Conservation (phyloP, 1,284 basidiomycete genomes). For the Boletus austroedulis region DNA sequence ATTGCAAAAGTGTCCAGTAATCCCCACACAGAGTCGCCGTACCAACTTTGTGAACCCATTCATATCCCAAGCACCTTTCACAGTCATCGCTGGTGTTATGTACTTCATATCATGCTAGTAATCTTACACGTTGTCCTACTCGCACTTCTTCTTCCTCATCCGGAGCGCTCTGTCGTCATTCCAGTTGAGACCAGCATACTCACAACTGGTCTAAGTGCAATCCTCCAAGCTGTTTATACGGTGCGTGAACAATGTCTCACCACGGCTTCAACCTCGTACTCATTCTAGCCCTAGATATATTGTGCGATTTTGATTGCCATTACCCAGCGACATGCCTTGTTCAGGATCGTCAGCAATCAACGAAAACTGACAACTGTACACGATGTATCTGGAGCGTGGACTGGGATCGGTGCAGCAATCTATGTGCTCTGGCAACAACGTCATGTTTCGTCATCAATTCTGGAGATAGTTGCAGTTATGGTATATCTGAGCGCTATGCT, state of each 20-base stretch:
- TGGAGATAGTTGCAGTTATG: neutral
- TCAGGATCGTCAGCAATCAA: neutral
- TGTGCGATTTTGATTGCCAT: neutral
- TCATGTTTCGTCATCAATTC: neutral
- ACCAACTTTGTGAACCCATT: neutral
- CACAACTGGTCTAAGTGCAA: neutral
- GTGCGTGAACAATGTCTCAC: neutral
- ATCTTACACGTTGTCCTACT: neutral
- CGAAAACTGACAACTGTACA: neutral
- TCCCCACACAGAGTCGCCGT: neutral
- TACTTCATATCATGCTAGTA: neutral
- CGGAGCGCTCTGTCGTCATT: neutral
- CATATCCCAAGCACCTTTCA: neutral
- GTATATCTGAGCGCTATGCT: neutral
- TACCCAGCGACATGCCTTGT: neutral
- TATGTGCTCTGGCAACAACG: neutral
- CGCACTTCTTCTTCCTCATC: neutral
- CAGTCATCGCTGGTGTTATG: neutral
- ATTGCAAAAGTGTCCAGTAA: neutral
- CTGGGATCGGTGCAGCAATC: neutral
- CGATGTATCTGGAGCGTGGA: neutral
- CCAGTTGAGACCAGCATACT: neutral
- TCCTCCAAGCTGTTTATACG: neutral
- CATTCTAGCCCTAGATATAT: neutral
- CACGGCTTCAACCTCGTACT: neutral